Conservation (phyloP, 2,329 filamentous ascomycete species). For the Penicillium sp. region DNA sequence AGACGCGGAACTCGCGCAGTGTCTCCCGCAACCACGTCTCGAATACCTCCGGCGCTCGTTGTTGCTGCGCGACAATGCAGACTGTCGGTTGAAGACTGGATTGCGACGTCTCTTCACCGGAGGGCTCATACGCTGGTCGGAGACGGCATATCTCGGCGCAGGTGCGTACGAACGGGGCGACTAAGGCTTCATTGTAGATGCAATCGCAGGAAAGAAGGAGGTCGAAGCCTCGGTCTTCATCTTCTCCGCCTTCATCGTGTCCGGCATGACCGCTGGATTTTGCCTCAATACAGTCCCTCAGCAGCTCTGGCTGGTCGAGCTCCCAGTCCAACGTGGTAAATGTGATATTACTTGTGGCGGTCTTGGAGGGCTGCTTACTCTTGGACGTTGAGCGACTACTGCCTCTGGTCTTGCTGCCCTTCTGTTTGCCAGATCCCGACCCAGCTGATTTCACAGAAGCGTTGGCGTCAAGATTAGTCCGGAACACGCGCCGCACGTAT, state of each 20-base stretch:
- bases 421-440: conserved; percentile 11
- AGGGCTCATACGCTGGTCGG: conserved; percentile 43
- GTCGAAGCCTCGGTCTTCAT: conserved; percentile 63
- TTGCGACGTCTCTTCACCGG: conserved; percentile 22
- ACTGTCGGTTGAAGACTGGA: conserved; percentile 59
- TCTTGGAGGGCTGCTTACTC: conserved; percentile 9
- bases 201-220: conserved; percentile 86
- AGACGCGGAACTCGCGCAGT: conserved; percentile 69
- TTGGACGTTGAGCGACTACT: conserved; percentile 16
- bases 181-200: conserved; percentile 89
- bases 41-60: conserved; percentile 84
- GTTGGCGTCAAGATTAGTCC: conserved; percentile 70
- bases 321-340: conserved; percentile 85
- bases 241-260: conserved; percentile 26
- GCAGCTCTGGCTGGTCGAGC: conserved; percentile 48
- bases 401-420: conserved; percentile 20
- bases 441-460: conserved; percentile 3
- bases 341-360: conserved; percentile 52
- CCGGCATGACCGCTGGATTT: not conserved
- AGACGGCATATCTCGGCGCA: conserved; percentile 76
- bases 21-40: conserved; percentile 79
- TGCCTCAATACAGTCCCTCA: conserved; percentile 45
- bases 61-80: conserved; percentile 85
- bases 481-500: conserved; percentile 80
- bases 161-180: conserved; percentile 80